These are phyloP conservation scores for Heracleum sosnowskyi DNA, from an alignment of 129 eudicot genomes.

Conservation along the genomic window DNA sequence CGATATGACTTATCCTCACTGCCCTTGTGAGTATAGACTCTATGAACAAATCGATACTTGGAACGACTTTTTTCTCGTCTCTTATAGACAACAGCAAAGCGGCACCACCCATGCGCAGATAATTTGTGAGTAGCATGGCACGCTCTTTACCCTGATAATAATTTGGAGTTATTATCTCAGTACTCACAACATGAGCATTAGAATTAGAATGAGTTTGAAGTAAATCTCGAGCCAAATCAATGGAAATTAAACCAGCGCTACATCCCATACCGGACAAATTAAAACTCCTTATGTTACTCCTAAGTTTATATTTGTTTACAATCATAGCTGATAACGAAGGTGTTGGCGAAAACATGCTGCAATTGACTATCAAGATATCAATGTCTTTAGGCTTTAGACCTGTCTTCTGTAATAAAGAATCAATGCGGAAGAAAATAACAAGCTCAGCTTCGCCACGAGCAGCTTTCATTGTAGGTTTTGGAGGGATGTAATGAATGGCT, in stretches of 20 bases:
- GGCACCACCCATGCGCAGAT: conserved; percentile 64
- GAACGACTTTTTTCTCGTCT: conserved; percentile 28
- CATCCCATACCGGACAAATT: conserved; percentile 79
- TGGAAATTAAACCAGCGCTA: conserved; percentile 54
- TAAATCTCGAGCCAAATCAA: conserved; percentile 43
- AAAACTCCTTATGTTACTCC: conserved; percentile 53
- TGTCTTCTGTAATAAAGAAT: conserved; percentile 39
- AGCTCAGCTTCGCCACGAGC: conserved; percentile 50
- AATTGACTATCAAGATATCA: conserved; percentile 55
- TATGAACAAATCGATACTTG: conserved; percentile 47
- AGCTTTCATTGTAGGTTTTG: conserved; percentile 29
- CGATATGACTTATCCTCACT: conserved; percentile 43
- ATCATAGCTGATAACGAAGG: conserved; percentile 60
- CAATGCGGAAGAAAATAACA: conserved; percentile 51
- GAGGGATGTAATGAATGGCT: conserved; percentile 44
- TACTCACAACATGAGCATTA: conserved; percentile 52
- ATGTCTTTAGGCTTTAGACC: conserved; percentile 49
- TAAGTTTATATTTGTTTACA: conserved; percentile 50
- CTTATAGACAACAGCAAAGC: conserved; percentile 44
- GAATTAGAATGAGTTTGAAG: conserved; percentile 57
- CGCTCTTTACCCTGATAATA: conserved; percentile 53
- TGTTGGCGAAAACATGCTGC: conserved; percentile 61
- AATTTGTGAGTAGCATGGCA: conserved; percentile 65
- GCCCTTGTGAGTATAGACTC: conserved; percentile 60
- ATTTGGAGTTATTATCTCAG: conserved; percentile 55